Evolutionary conservation across 2,329 filamentous ascomycete species (phyloP).

Genomic region (Aspergillus persii): DNA sequence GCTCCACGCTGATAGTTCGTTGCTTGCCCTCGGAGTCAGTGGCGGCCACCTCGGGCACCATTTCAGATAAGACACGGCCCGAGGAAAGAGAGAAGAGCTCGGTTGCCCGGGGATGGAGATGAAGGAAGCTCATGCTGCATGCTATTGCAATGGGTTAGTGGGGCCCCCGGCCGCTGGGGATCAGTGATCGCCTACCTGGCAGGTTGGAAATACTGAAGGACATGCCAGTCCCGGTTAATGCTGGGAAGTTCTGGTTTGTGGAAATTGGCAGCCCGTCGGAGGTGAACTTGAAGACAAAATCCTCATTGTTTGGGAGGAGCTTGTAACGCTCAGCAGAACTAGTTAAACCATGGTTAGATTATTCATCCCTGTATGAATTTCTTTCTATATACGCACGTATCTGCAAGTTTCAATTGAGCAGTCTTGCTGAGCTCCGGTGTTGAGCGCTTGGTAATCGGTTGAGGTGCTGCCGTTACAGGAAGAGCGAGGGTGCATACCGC

Average conservation of each 20-base stretch:
- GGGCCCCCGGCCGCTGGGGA: neutral
- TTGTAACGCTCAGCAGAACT: constrained; percentile 23
- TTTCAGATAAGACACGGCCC: constrained; percentile 18
- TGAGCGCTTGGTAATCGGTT: constrained; percentile 11
- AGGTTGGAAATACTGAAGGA: constrained; percentile 19
- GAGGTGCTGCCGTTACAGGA: constrained; percentile 15
- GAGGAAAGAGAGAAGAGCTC: constrained; percentile 22
- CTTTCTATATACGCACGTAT: constrained; percentile 14
- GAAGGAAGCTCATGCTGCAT: constrained; percentile 26
- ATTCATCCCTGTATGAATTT: neutral
- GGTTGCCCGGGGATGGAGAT: constrained; percentile 25
- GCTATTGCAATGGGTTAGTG: constrained; percentile 11
- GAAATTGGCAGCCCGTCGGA: constrained; percentile 11
- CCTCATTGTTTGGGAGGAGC: constrained; percentile 20
- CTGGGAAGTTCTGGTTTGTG: constrained; percentile 20
- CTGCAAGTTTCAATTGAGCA: constrained; percentile 20
- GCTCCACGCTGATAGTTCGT: constrained; percentile 17
- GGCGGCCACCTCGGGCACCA: constrained; percentile 19
- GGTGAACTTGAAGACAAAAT: constrained; percentile 24
- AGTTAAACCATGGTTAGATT: neutral
- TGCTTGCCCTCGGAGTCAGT: constrained; percentile 15
- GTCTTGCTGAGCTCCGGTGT: constrained; percentile 17
- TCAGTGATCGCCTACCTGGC: constrained; percentile 14
- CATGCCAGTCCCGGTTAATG: constrained; percentile 14
- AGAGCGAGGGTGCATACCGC: constrained; percentile 8